Base-by-base conservation (phyloP, 106 monocot genomes). In the Iris macrosiphon region DNA sequence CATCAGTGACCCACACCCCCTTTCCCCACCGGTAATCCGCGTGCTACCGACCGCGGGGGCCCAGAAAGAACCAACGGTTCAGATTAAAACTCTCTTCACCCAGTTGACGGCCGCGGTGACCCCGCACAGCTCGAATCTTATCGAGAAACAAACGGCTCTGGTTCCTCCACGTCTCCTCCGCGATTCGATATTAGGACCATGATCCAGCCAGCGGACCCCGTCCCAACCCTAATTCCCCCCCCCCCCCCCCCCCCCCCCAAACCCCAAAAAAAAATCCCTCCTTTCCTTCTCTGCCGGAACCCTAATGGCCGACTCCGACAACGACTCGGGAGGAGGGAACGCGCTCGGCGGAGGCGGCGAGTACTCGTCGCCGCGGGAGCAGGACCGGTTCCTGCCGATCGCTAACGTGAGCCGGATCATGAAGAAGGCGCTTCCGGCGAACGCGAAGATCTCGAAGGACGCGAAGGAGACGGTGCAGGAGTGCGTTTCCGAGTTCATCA, bases 391-490 rank as follows among this genome's bases (percentile, higher is more conserved):
- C 65, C 69, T 83, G 11, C 82, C 82, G 34, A 82, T 82, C 24
- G 82, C 82, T 12, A 82, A 82, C 72, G 82, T 82, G 45, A 82
- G 82, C 69, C 22, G 82, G 68, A 76, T 82, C 67, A 82, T 82
- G 82, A 82, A 82, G 69, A 76, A 73, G 68, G 82, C 77, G 3
- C 70, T 80, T 4, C 80, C 80, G 40, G 80, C 75, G 10, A 84
- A 84, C 48, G 83, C 74, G 10, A 84, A 84, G 78, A 79, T 84
- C 32, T 79, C 78, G 53, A 84, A 84, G 66, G 83, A 84, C 32
- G 83, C 83, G 13, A 84, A 84, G 67, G 83, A 84, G 65, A 84
- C 83, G 37, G 78, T 84, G 38, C 83, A 84, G 54, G 83, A 84
- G 55, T 84, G 83, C 56, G 83, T 84, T 13, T 79, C 78, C 0